Percentiles rank a stretch among this genome's conserved stretches.
phyloP scores from a whole-genome alignment of 106 monocot species.

The Cymbidium sinense region DNA sequence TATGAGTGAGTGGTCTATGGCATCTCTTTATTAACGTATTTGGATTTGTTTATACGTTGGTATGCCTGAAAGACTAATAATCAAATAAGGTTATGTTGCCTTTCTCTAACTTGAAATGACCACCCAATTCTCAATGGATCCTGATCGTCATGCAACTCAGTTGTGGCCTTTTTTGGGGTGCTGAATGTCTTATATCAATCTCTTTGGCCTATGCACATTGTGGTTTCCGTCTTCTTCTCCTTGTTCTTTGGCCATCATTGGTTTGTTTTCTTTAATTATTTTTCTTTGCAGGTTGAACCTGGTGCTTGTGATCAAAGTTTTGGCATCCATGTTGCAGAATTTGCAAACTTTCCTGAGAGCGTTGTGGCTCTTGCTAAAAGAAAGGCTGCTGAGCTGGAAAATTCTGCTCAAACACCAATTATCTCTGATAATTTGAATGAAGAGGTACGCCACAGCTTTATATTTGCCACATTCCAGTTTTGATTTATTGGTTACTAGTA shows the following conservation, averaged over 20 bases:
- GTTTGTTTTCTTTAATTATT: constrained; percentile 9
- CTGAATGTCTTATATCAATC: background rate
- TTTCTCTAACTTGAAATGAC: background rate
- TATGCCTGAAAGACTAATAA: background rate
- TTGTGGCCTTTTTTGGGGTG: background rate
- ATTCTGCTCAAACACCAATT: constrained; percentile 39
- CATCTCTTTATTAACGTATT: background rate
- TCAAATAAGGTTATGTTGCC: background rate
- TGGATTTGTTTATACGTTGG: background rate
- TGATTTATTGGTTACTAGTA: background rate
- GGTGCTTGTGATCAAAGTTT: constrained; percentile 99
- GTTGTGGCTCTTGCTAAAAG: constrained; percentile 82
- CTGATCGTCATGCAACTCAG: background rate
- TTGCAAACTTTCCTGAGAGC: constrained; percentile 88
- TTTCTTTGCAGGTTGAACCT: constrained; percentile 60
- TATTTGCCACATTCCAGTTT: background rate
- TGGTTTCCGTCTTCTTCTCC: background rate
- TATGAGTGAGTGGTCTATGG: background rate
- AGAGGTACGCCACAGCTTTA: constrained; percentile 20
- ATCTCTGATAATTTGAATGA: constrained; percentile 24
- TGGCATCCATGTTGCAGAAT: constrained; percentile 98
- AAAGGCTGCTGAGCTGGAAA: constrained; percentile 91
- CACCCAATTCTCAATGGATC: background rate
- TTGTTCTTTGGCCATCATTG: background rate
- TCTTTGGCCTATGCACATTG: background rate